Percentiles rank a stretch among this genome's conserved stretches.
Conservation (phyloP, 1,139 yeast genomes). For the Taphrina confusa region DNA sequence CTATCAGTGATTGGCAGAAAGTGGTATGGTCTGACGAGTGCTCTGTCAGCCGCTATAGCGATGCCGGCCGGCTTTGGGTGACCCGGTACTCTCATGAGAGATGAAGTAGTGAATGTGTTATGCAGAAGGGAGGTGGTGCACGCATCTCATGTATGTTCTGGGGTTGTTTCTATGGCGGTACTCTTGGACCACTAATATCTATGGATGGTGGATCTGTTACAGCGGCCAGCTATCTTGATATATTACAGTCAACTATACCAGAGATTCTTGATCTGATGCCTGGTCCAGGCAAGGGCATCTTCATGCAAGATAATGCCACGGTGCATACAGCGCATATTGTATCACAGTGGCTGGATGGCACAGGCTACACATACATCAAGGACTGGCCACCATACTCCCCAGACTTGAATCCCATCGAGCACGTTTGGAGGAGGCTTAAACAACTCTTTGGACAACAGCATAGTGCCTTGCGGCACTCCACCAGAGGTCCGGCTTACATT, state of each 20-base stretch:
- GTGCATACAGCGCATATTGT: neutral
- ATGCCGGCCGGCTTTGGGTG: constrained; percentile 3
- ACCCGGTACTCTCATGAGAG: constrained; percentile 1
- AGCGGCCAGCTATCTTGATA: neutral
- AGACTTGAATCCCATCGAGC: constrained; percentile 1
- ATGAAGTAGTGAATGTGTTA: neutral
- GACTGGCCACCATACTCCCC: neutral
- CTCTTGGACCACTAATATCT: neutral
- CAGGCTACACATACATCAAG: neutral
- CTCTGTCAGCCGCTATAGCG: too few relatives aligned
- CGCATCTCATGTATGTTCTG: constrained; percentile 3
- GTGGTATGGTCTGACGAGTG: too few relatives aligned
- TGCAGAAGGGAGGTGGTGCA: constrained; percentile 5
- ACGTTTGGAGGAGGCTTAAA: neutral
- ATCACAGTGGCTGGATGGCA: neutral
- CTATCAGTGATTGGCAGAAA: constrained; percentile 4
- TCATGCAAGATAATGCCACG: neutral
- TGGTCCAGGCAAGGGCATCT: neutral
- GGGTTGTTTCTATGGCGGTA: constrained; percentile 1
- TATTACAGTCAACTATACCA: constrained; percentile 1
- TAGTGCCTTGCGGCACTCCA: neutral
- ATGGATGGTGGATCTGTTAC: too few relatives aligned
- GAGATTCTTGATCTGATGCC: neutral
- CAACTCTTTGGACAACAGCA: neutral
- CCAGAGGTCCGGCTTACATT: neutral